phyloP scores from a whole-genome alignment of 2,329 filamentous ascomycete species.

The Neoarthrinium moseri region DNA sequence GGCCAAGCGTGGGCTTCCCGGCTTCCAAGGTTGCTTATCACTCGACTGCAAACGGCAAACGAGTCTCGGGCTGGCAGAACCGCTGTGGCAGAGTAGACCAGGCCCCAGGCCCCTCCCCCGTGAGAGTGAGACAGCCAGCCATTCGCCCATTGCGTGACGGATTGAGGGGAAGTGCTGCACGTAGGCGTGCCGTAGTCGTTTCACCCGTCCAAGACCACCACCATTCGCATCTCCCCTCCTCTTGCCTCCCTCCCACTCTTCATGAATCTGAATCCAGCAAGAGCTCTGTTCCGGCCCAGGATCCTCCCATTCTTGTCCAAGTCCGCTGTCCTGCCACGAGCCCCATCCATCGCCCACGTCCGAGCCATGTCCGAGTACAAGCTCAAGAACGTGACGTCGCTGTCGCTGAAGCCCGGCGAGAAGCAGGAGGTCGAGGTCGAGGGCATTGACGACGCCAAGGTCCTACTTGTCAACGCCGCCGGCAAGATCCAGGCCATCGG shows the following conservation, averaged over 20 bases:
- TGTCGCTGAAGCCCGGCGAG: slow-evolving; percentile 74
- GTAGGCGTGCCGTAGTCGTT: neutral
- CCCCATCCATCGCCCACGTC: slow-evolving; percentile 14
- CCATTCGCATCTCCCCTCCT: slow-evolving; percentile 4
- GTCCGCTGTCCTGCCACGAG: slow-evolving; percentile 11
- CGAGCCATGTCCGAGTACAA: slow-evolving; percentile 59
- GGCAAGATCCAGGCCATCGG: slow-evolving; percentile 78
- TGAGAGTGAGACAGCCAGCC: too few species aligned
- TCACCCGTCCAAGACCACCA: neutral
- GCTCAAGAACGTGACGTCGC: slow-evolving; percentile 73
- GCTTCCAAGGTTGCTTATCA: too few species aligned
- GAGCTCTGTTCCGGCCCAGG: slow-evolving; percentile 10
- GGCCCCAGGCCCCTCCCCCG: too few species aligned
- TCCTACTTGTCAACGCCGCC: slow-evolving; percentile 78
- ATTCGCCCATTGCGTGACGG: too few species aligned
- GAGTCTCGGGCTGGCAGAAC: too few species aligned
- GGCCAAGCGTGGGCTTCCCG: too few species aligned
- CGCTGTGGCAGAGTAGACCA: too few species aligned
- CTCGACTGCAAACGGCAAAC: too few species aligned
- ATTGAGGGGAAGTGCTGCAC: too few species aligned
- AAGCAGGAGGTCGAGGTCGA: slow-evolving; percentile 91
- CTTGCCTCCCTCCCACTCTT: neutral
- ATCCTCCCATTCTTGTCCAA: slow-evolving; percentile 8
- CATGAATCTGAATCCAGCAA: slow-evolving; percentile 24
- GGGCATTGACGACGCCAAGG: slow-evolving; percentile 80